A percentile compares a stretch with the other conserved stretches of the same genome.
Evolutionary conservation across 2,329 filamentous ascomycete species (phyloP).

Genomic region (Mycogone perniciosa): DNA sequence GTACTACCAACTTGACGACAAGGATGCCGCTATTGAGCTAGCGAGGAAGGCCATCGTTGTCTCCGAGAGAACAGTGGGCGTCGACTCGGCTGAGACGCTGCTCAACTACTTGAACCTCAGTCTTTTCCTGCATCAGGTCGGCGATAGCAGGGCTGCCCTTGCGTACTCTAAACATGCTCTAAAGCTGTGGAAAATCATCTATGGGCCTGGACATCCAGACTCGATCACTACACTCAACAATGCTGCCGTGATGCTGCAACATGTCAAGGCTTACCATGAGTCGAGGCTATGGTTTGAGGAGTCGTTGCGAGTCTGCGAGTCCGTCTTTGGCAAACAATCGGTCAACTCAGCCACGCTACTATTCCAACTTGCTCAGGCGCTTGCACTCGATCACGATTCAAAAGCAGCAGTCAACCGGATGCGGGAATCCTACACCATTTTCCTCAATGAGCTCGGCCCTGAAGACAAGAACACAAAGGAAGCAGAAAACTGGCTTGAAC

Average conservation of each 20-base stretch:
- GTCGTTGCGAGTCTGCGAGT: conserved; percentile 81
- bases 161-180: conserved; percentile 87
- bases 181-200: conserved; percentile 94
- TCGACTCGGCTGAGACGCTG: conserved; percentile 90
- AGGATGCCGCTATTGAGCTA: conserved; percentile 89
- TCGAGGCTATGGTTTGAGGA: conserved; percentile 96
- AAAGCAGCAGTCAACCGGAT: conserved; percentile 88
- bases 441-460: conserved; percentile 76
- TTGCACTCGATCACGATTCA: conserved; percentile 91
- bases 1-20: conserved; percentile 97
- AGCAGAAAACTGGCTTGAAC: conserved; percentile 92
- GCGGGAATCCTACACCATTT: conserved; percentile 95
- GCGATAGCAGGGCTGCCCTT: conserved; percentile 83
- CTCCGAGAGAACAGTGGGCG: conserved; percentile 84
- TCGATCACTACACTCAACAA: conserved; percentile 99
- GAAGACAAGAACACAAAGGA: conserved; percentile 98
- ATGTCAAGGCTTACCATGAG: conserved; percentile 88
- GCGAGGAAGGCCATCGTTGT: conserved; percentile 96
- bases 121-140: conserved; percentile 85
- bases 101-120: conserved; percentile 94
- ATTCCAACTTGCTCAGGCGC: conserved; percentile 93
- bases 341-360: conserved; percentile 91
- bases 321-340: conserved; percentile 80
- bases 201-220: conserved; percentile 87
- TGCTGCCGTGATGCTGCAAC: conserved; percentile 95